Base-by-base conservation (phyloP, 176 grass and related monocot species). In the Zoysia pacifica region DNA sequence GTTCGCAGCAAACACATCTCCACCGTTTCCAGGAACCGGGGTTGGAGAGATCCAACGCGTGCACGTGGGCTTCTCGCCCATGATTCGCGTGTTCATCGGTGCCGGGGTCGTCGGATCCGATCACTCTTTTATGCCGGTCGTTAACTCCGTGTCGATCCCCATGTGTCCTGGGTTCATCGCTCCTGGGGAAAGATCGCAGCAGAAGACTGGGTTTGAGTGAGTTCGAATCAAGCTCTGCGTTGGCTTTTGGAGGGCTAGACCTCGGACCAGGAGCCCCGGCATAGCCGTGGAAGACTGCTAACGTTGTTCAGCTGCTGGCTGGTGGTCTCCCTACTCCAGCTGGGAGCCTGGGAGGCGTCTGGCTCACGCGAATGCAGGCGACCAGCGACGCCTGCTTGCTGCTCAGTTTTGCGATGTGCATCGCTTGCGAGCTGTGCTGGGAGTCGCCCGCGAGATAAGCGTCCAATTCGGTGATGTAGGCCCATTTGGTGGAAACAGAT, bases 71-170 rank as follows among this genome's bases (percentile, higher is more conserved):
- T 77, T 65, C 7, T 14, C 44, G 16, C 52, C 51, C 13, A 10
- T 2, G 56, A 72, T 87, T 61, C 70, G 80, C 75, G 51, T 73
- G 74, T 68, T 10, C 61, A 78, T 79, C 42, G 74, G 86, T 15
- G 9, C n/a, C 65, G 56, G 72, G 48, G 51, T 38, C 72, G 70
- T 77, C 20, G 73, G 67, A 82, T 87, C 73, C 48, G 73, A 49
- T 11, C 73, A 59, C 85, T n/a, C 85, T 72, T 84, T 63, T 65
- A 72, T 82, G 71, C 41, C 71, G 51, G 56, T 72, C 79, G 66
- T 65, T 77, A 75, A 77, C 58, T 14, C 67, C 40, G 5, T 41
- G 55, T 40, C 5, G 11, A 64, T 64, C 62, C 11, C 40, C 7
- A 65, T 81, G 35, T 4, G 11, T 61, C 12, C 55, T 67, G 38